Percentiles rank a stretch among this genome's conserved stretches.
Conservation (phyloP, 331 rosid species). For the Acacia pycnantha region DNA sequence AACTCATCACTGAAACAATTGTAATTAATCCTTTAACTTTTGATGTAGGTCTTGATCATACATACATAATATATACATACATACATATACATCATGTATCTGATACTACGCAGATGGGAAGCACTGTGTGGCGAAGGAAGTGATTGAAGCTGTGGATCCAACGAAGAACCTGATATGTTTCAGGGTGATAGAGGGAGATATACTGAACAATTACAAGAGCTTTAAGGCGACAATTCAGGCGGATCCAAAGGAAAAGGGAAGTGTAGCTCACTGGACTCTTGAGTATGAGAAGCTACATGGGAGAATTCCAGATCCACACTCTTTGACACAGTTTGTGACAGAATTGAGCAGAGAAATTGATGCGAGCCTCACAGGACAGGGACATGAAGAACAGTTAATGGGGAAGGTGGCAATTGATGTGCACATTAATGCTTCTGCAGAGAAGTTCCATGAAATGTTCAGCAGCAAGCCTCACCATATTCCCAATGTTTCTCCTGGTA, state of each 20-base stretch:
- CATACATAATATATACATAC: no score
- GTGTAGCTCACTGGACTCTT: constrained; percentile 16
- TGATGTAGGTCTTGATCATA: no score
- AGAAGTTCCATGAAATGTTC: not conserved
- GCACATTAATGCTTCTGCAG: not conserved
- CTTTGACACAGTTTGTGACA: not conserved
- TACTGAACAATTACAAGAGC: not conserved
- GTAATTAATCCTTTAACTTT: no score
- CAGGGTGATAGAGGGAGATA: constrained; percentile 4
- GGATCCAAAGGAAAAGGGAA: not conserved
- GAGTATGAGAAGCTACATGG: constrained; percentile 27
- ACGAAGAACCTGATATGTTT: constrained; percentile 14
- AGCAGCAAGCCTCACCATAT: not conserved
- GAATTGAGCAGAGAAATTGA: constrained; percentile 15
- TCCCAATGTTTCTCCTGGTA: not conserved
- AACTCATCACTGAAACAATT: no score
- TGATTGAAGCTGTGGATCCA: constrained; percentile 9
- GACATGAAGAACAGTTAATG: not conserved
- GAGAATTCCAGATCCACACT: constrained; percentile 13
- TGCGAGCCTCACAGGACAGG: not conserved
- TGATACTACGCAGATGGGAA: not conserved
- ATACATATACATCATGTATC: no score
- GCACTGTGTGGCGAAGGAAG: not conserved
- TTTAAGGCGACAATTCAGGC: not conserved
- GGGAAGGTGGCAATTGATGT: not conserved